Evolutionary conservation across 1,139 yeast genomes (phyloP), one percentile per base, ranked within the genome.

Genomic region (Yamadazyma mexicana): DNA sequence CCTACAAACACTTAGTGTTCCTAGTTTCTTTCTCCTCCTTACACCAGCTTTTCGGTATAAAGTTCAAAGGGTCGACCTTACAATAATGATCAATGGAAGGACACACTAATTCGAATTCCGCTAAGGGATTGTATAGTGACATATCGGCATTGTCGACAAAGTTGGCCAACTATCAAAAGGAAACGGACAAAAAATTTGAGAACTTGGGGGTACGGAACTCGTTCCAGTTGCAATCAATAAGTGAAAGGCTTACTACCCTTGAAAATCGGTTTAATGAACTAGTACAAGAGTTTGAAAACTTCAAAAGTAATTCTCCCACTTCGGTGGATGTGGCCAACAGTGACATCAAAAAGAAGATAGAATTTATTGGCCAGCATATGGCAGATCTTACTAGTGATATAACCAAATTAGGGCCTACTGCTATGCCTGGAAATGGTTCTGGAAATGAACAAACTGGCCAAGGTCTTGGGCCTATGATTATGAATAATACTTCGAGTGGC

Each of bases 211-310:
- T 46, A 10, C 40, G 56, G 24, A 46, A 59, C n/a, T 48, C 56
- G 28, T 47, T 56, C 43, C 63, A 60, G 27, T 35, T 64, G 17
- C 59, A 59, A 35, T 54, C 54, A 27, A 50, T 63, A 17, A 55
- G 54, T 31, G 64, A 59, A 15, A 47, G 62, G 27, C 36, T 63
- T 8, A 58, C 53, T 5, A 34, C 29, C 3, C 27, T 52, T n/a
- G 54, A 51, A 25, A 23, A 14, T 2, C 33, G 30, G 7, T 30
- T 50, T 4, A 18, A 33, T 5, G 22, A 9, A 8, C 12, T 44
- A 29, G n/a, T 12, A 12, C 9, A 35, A n/a, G 40, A 47, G 17
- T 15, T 36, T 17, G 9, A 26, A 12, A 27, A 24, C 5, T 17
- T 27, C 15, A 35, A 36, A 22, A 27, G 14, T 8, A 40, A 18